Evolutionary conservation across 257 asterid species (phyloP), one percentile per base, ranked within the genome.

Genomic region (Euphrasia confusa): DNA sequence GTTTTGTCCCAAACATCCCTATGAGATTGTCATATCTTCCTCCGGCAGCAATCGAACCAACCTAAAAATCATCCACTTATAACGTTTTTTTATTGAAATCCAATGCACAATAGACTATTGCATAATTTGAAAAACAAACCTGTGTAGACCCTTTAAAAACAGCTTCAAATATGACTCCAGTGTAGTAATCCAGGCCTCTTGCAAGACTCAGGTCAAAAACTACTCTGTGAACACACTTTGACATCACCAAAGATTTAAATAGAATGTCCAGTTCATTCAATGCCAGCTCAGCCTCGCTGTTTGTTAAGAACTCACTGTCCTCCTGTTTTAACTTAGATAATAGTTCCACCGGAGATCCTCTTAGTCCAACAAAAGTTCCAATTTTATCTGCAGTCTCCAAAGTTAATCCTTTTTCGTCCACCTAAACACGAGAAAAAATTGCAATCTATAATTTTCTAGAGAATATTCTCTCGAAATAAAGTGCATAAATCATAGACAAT

Each of bases 11-110:
- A 67, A 87, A 89, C 91, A 78, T 80, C 48, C 89, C 97, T 67
- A 93, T 82, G 24, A 93, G 92, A 72, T 83, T 82, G 75, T 93
- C 99, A 44, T 89, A 93, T 13, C 97, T 94, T 26, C 99, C 97
- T 58, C 99, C 99, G 44, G 99, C 96, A 64, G 94, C 99, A 67
- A 93, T 89, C 2, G 99, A 83, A 71, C 99, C 99, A 68, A 89
- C 95, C 99, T 93, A 63, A 45, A 49, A 53, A 67, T 15, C 9
- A 39, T 14, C 26, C 40, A 32, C 11, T 58, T 10, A 26, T 18
- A 45, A 12, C 55, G 42, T 54, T 37, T 30, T 30, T 55, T 21
- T 4, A 10, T 33, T 7, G 58, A 45, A 45, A 9, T 7, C 42
- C 8, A 37, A 37, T 37, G 9, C 42, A 37, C 42, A 37, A 37